Base-by-base conservation (phyloP, 306 rosid genomes). In the Vachellia pachyceras region DNA sequence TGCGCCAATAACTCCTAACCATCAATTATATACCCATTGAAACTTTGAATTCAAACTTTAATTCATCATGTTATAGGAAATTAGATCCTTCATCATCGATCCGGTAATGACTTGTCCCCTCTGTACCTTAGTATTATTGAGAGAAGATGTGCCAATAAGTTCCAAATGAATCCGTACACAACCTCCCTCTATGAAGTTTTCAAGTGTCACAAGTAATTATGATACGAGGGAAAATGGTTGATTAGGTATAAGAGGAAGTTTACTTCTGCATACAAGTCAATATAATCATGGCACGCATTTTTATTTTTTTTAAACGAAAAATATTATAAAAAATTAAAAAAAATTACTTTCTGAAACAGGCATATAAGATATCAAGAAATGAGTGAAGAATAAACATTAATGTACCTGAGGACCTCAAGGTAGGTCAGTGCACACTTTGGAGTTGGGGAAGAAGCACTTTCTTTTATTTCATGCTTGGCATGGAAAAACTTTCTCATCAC, bases 351-450 rank as follows among this genome's bases (percentile, higher is more conserved):
- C 1, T 12, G 25, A 60, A 60, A 25, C 37, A 10, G 11, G 39
- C 39, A 25, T 10, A 11, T 7, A 12, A 61, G 12, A 12, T 11
- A 61, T 12, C 12, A 3, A 61, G 39, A 61, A 29, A 25, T 61
- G n/a, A 25, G 39, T 13, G 17, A 40, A 23, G n/a, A 13, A 18
- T 5, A 29, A 6, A 60, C 41, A 3, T 58, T 9, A 9, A 22
- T 64, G 10, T 64, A 35, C 13, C 11, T 40, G 50, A 68, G 40
- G 14, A 67, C 49, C 49, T 67, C 14, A 39, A 40, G 72, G 72
- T 66, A 39, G 72, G 47, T 66, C 7, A 66, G 33, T 66, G 3
- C 9, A n/a, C 72, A 66, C 72, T 66, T 39, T 68, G 50, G 9
- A 68, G 50, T 68, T 41, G 50, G 52, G 25, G 5, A 68, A 41